These are phyloP conservation scores for Bremia lactucae DNA, from an alignment of 352 stramenopile species.

Conservation along the genomic window DNA sequence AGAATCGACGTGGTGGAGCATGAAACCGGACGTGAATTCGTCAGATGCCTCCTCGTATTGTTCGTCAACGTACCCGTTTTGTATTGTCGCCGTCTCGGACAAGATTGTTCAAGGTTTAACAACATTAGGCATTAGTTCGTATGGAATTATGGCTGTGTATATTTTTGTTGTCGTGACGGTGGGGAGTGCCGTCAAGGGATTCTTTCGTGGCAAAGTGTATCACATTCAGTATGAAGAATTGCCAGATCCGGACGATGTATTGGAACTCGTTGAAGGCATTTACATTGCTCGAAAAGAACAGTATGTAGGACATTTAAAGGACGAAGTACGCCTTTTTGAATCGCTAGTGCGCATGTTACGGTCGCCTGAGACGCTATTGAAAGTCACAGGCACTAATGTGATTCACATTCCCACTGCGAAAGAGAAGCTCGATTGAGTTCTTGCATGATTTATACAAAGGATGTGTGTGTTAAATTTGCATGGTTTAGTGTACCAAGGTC, in stretches of 20 bases:
- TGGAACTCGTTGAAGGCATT: constrained; percentile 82
- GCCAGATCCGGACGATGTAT: constrained; percentile 68
- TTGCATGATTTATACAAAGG: too few relatives aligned
- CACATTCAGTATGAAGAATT: constrained; percentile 78
- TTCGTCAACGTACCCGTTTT: constrained; percentile 43
- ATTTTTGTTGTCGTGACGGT: constrained; percentile 84
- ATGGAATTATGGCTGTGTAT: constrained; percentile 79
- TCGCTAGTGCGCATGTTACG: constrained; percentile 76
- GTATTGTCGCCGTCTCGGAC: constrained; percentile 75
- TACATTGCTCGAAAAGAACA: constrained; percentile 78
- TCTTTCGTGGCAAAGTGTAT: constrained; percentile 72
- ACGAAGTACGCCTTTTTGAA: constrained; percentile 84
- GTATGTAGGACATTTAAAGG: constrained; percentile 81
- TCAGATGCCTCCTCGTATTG: constrained; percentile 37
- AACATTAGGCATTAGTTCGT: constrained; percentile 70
- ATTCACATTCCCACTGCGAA: constrained; percentile 82
- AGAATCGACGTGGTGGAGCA: constrained; percentile 56
- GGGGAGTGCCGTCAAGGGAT: constrained; percentile 69
- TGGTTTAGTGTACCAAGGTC: too few relatives aligned
- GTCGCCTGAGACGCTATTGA: constrained; percentile 74
- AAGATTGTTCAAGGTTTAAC: constrained; percentile 78
- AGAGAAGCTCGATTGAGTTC: constrained; percentile 67
- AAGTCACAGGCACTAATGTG: constrained; percentile 76
- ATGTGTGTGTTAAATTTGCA: too few relatives aligned
- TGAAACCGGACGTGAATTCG: constrained; percentile 28